Conservation (phyloP, 257 asterid genomes). For the Petunia secreta region DNA sequence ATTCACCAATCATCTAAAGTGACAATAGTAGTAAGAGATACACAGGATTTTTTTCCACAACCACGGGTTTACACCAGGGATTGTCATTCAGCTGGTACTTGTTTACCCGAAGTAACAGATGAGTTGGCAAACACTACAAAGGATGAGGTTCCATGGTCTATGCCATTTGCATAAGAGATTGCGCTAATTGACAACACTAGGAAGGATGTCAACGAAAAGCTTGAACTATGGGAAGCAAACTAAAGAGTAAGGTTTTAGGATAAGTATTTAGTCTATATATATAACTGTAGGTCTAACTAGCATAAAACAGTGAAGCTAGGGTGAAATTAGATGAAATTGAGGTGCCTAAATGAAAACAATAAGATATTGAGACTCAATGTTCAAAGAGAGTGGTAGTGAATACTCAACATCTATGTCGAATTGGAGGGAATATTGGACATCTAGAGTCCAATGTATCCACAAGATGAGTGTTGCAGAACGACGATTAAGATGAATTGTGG, state of each 20-base stretch:
- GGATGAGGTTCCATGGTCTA: neutral
- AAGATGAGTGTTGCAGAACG: neutral
- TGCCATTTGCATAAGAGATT: neutral
- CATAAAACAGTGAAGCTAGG: neutral
- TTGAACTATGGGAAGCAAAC: constrained; percentile 4
- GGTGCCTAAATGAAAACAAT: neutral
- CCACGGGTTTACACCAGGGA: neutral
- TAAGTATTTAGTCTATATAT: neutral
- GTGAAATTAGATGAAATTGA: neutral
- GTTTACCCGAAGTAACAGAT: neutral
- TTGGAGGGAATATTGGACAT: neutral
- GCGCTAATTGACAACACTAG: neutral
- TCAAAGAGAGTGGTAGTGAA: neutral
- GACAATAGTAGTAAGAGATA: neutral
- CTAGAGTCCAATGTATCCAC: neutral
- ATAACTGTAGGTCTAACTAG: neutral
- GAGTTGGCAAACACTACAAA: neutral
- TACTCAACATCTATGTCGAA: too few species aligned
- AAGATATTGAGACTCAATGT: neutral
- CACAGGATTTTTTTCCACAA: neutral
- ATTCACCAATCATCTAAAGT: neutral
- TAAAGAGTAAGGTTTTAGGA: neutral
- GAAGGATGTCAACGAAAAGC: constrained; percentile 10
- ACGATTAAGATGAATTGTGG: neutral
- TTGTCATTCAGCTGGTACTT: neutral